Percentiles rank a stretch among this genome's conserved stretches.
phyloP scores from a whole-genome alignment of 768 basidiomycete species.

The Favolaschia claudopus region DNA sequence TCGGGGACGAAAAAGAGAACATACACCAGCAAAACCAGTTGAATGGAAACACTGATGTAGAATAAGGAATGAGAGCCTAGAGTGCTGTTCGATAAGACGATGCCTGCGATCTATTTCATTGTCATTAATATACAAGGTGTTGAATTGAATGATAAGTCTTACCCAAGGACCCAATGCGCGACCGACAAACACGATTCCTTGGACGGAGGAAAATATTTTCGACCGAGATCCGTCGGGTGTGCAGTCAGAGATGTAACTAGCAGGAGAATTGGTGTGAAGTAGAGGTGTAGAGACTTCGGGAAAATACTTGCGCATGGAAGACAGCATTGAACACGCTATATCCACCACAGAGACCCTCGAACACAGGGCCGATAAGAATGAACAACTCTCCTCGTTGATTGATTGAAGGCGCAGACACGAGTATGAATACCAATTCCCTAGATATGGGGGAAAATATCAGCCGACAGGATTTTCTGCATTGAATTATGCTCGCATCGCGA shows the following conservation, averaged over 20 bases:
- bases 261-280: slow-evolving; percentile 1
- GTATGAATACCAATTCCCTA: slow-evolving; percentile 81
- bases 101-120: slow-evolving; percentile 46
- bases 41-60: slow-evolving; percentile 50
- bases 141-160: slow-evolving; percentile 44
- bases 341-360: slow-evolving; percentile 86
- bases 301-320: slow-evolving; percentile 67
- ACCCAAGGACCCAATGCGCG: slow-evolving; percentile 82
- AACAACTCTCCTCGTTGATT: slow-evolving; percentile 66
- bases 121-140: not conserved
- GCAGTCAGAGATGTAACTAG: slow-evolving; percentile 62
- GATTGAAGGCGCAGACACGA: slow-evolving; percentile 71
- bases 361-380: slow-evolving; percentile 76
- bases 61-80: slow-evolving; percentile 59
- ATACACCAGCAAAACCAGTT: slow-evolving; percentile 46
- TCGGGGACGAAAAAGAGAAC: slow-evolving; percentile 59
- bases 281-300: slow-evolving; percentile 48
- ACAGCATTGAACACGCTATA: slow-evolving; percentile 68
- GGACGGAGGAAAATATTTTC: slow-evolving; percentile 67
- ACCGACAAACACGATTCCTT: slow-evolving; percentile 80
- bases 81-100: slow-evolving; percentile 68
- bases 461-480: slow-evolving; percentile 9
- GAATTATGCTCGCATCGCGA: slow-evolving; percentile 80
- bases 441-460: slow-evolving; percentile 14
- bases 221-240: slow-evolving; percentile 61